phyloP scores from a whole-genome alignment of 2,329 filamentous ascomycete genomes.

The Emmonsiellopsis sp. region DNA sequence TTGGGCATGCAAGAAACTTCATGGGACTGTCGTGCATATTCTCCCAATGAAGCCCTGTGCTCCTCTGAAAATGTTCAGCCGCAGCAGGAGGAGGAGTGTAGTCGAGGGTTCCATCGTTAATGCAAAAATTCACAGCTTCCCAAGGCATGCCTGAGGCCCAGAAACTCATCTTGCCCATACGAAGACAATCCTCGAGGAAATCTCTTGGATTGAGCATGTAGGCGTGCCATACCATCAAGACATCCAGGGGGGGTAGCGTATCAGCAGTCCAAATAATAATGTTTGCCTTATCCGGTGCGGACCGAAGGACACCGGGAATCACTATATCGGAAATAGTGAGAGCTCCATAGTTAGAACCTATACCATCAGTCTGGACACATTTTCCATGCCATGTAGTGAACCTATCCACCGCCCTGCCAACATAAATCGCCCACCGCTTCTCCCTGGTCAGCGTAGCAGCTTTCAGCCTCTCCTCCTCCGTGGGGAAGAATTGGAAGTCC shows the following conservation, averaged over 20 bases:
- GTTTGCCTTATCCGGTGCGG: slow-evolving; percentile 15
- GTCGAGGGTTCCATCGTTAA: slow-evolving; percentile 49
- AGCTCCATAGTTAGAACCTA: slow-evolving; percentile 2
- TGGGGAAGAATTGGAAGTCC: slow-evolving; percentile 25
- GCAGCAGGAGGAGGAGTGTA: slow-evolving; percentile 43
- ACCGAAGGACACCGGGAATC: slow-evolving; percentile 24
- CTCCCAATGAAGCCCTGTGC: slow-evolving; percentile 50
- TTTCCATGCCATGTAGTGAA: slow-evolving; percentile 58
- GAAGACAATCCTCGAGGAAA: slow-evolving; percentile 66
- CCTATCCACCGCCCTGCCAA: slow-evolving; percentile 58
- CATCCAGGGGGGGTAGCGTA: slow-evolving; percentile 54
- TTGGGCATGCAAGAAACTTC: slow-evolving; percentile 49
- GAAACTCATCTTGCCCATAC: slow-evolving; percentile 44
- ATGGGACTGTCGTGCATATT: slow-evolving; percentile 44
- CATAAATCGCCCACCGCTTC: slow-evolving; percentile 65
- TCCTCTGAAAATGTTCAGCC: slow-evolving; percentile 38
- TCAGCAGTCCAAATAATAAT: slow-evolving; percentile 30
- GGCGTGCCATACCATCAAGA: slow-evolving; percentile 71
- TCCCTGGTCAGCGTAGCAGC: slow-evolving; percentile 51
- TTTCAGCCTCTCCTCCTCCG: slow-evolving; percentile 30
- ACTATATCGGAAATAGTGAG: slow-evolving; percentile 14
- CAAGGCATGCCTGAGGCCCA: slow-evolving; percentile 62
- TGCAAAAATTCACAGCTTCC: slow-evolving; percentile 48
- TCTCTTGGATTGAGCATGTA: slow-evolving; percentile 68
- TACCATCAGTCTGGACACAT: slow-evolving; percentile 14